Percentiles rank a stretch among this genome's conserved stretches.
Evolutionary conservation across 2,329 filamentous ascomycete genomes (phyloP).

Genomic region (Waltergamsia citrina): DNA sequence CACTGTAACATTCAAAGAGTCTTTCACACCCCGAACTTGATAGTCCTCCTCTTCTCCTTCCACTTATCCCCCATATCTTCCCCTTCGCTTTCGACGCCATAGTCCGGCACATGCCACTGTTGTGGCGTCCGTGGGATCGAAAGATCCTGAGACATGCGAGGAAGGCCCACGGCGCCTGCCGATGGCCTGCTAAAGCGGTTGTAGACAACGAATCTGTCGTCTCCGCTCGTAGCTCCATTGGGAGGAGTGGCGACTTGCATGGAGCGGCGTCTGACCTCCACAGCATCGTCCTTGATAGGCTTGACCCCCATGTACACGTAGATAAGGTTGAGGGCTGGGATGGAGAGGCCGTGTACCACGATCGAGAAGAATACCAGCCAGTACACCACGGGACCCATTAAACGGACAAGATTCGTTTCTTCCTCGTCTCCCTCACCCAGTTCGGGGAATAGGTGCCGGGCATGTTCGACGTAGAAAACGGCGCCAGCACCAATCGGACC

Average conservation of each 20-base stretch:
- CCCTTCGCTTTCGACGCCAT: too few species aligned
- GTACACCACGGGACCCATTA: constrained; percentile 28
- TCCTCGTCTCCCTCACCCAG: constrained; percentile 21
- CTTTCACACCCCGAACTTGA: too few species aligned
- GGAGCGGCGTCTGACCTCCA: constrained; percentile 25
- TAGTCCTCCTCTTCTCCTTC: too few species aligned
- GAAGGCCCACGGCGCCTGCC: too few species aligned
- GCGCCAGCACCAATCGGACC: constrained; percentile 65
- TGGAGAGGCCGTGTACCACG: constrained; percentile 36
- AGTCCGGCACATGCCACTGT: too few species aligned
- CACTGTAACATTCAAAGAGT: too few species aligned
- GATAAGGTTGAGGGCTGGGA: constrained; percentile 28
- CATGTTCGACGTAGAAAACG: constrained; percentile 59
- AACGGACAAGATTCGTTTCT: constrained; percentile 23
- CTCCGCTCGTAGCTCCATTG: constrained; percentile 28
- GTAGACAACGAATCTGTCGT: constrained; percentile 31
- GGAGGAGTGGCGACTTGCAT: constrained; percentile 21
- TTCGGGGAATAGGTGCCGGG: constrained; percentile 28
- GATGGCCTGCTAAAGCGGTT: constrained; percentile 16
- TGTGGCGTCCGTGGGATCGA: too few species aligned
- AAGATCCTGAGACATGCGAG: too few species aligned
- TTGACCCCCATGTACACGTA: constrained; percentile 27
- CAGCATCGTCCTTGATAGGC: constrained; percentile 31
- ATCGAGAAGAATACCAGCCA: constrained; percentile 29
- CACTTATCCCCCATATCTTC: too few species aligned